Evolutionary conservation across 2,329 filamentous ascomycete genomes (phyloP).

Genomic region (Neonectria ditissima): DNA sequence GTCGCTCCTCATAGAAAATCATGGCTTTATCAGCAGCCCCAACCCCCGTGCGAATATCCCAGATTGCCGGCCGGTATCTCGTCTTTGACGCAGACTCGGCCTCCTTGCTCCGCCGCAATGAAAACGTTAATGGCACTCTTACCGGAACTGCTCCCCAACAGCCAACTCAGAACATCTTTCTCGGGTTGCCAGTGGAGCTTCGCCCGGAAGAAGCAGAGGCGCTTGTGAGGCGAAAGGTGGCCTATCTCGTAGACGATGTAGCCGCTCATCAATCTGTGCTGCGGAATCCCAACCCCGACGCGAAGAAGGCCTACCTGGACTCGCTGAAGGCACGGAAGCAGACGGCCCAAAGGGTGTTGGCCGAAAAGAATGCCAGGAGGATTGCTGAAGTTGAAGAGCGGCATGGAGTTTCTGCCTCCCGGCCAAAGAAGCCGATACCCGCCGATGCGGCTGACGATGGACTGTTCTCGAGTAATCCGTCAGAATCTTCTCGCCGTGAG

Average conservation of each 20-base stretch:
- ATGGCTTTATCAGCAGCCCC: conserved; percentile 38
- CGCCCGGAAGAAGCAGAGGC: conserved; percentile 90
- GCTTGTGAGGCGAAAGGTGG: conserved; percentile 81
- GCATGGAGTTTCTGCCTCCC: conserved; percentile 28
- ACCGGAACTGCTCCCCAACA: conserved; percentile 91
- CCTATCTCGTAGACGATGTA: conserved; percentile 84
- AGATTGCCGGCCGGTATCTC: conserved; percentile 83
- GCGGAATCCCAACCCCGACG: conserved; percentile 64
- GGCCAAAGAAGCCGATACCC: conserved; percentile 12
- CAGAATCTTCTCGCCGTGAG: conserved; percentile 28
- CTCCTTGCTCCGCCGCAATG: conserved; percentile 79
- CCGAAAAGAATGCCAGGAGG: conserved; percentile 54
- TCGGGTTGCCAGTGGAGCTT: conserved; percentile 88
- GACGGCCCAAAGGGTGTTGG: conserved; percentile 54
- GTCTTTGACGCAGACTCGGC: conserved; percentile 89
- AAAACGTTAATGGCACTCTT: conserved; percentile 88
- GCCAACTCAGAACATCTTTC: conserved; percentile 94
- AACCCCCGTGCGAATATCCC: conserved; percentile 79
- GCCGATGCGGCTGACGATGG: conserved; percentile 29
- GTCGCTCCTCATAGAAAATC: conserved; percentile 30
- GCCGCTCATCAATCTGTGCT: conserved; percentile 76
- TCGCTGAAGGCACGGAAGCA: conserved; percentile 61
- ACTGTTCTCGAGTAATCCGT: conserved; percentile 36
- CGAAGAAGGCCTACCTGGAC: conserved; percentile 73
- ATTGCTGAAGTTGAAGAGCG: conserved; percentile 46